Conservation (phyloP, 805 yeast genomes). For the Brettanomyces sp. region DNA sequence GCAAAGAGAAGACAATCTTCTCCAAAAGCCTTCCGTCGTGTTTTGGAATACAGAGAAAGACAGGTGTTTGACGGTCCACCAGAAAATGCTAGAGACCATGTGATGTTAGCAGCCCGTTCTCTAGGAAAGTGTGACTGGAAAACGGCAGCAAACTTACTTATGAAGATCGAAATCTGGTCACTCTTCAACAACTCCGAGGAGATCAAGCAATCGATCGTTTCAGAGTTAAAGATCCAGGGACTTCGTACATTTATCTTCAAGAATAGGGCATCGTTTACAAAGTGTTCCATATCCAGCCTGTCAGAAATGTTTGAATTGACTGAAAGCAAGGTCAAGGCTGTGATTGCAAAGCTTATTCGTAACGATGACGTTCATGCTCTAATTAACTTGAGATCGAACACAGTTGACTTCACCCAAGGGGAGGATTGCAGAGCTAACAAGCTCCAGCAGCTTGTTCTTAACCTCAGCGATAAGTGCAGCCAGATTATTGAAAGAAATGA, state of each 20-base stretch:
- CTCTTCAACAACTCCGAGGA: conserved; percentile 61
- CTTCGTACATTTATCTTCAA: conserved; percentile 87
- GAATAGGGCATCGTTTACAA: conserved; percentile 66
- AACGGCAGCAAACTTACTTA: conserved; percentile 60
- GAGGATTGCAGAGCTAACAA: conserved; percentile 58
- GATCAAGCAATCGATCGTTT: conserved; percentile 62
- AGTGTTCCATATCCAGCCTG: conserved; percentile 60
- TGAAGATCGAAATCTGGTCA: conserved; percentile 78
- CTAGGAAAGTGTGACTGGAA: conserved; percentile 88
- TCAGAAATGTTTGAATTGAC: conserved; percentile 58
- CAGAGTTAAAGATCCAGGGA: conserved; percentile 81
- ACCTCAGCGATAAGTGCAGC: conserved; percentile 72
- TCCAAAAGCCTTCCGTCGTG: conserved; percentile 81
- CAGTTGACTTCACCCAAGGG: conserved; percentile 62
- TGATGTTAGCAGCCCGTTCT: conserved; percentile 85
- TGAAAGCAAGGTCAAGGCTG: conserved; percentile 44
- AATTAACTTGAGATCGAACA: conserved; percentile 55
- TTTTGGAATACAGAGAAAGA: conserved; percentile 86
- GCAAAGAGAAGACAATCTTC: conserved; percentile 44
- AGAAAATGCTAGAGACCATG: conserved; percentile 88
- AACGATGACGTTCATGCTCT: conserved; percentile 70
- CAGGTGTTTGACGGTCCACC: conserved; percentile 97
- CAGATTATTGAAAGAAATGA: conserved; percentile 79
- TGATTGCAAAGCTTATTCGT: conserved; percentile 68
- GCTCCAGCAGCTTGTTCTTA: conserved; percentile 80